phyloP scores from a whole-genome alignment of 2,329 filamentous ascomycete genomes.

The Tympanopsis confertula region DNA sequence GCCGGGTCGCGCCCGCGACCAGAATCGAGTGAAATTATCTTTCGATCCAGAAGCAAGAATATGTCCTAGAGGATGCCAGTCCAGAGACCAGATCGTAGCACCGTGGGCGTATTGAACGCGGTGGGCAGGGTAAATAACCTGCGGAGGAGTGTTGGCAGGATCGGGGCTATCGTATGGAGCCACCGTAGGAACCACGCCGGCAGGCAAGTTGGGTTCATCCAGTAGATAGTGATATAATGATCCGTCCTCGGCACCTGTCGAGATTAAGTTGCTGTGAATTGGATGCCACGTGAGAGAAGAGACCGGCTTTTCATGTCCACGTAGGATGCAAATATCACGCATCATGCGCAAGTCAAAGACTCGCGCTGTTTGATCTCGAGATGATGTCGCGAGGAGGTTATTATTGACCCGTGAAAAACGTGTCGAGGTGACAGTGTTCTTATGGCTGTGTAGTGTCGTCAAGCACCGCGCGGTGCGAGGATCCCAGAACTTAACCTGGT shows the following conservation, averaged over 20 bases:
- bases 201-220: slow-evolving; percentile 36
- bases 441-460: slow-evolving; percentile 58
- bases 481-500: slow-evolving; percentile 62
- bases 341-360: slow-evolving; percentile 63
- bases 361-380: slow-evolving; percentile 52
- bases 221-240: slow-evolving; percentile 55
- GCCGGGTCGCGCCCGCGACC: slow-evolving; percentile 54
- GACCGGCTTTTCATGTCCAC: slow-evolving; percentile 58
- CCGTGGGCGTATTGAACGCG: slow-evolving; percentile 51
- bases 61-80: slow-evolving; percentile 60
- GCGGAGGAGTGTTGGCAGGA: slow-evolving; percentile 41
- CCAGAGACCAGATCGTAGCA: slow-evolving; percentile 57
- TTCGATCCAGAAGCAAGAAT: slow-evolving; percentile 59
- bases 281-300: slow-evolving; percentile 59
- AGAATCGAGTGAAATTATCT: slow-evolving; percentile 60
- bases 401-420: slow-evolving; percentile 53
- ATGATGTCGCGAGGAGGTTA: slow-evolving; percentile 53
- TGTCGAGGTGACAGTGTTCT: slow-evolving; percentile 56
- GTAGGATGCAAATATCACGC: slow-evolving; percentile 57
- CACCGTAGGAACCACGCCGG: slow-evolving; percentile 32
- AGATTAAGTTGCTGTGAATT: slow-evolving; percentile 50
- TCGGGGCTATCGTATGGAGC: slow-evolving; percentile 17
- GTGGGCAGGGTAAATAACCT: slow-evolving; percentile 56
- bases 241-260: slow-evolving; percentile 53
- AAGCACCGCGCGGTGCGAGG: slow-evolving; percentile 52